Evolutionary conservation across 768 basidiomycete species (phyloP), one percentile per base, ranked within the genome.

Genomic region (Mycena sanguinolenta): DNA sequence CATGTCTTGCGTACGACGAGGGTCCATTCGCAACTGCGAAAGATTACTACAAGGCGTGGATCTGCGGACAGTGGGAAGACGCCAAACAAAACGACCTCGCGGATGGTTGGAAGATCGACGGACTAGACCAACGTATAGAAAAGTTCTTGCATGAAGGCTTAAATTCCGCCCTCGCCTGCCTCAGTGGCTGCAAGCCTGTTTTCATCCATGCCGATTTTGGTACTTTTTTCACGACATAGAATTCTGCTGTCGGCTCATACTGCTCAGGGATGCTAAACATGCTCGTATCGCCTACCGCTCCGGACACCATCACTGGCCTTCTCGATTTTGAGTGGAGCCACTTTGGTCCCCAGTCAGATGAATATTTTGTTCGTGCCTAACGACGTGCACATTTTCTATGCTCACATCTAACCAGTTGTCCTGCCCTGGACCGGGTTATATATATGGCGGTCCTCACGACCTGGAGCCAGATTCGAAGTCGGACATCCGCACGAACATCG

Each of bases 291-390:
- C 55, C 49, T 2, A 63, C 67, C 8, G 54, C 46, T 9, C 60
- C 67, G 7, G 25, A 63, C 4, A 38, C 19, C 12, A 52, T 69
- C 55, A 63, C 67, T 16, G 67, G 67, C 0, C n/a, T 69, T 7
- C 46, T 69, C 52, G 67, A 69, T 49, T 69, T 69, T 19, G 67
- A 63, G 32, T 69, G 67, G 67, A 50, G 32, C 27, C 54, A 69
- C 25, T 69, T 63, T 19, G 67, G 67, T n/a, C 46, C 67, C 21
- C 25, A 34, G 39, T 63, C 62, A 12, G 68, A 69, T 17, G 68
- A 54, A 42, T 69, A 59, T 14, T 64, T 69, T 36, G 68, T 69
- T 23, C 38, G 63, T 53, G 16, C 32, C 44, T 23, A 50, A 4
- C 36, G 14, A 13, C 34, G 6, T n/a, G 12, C 9, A 23, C 16